Evolutionary conservation across 1,284 basidiomycete genomes (phyloP).

Genomic region (Trichosporon inkin): DNA sequence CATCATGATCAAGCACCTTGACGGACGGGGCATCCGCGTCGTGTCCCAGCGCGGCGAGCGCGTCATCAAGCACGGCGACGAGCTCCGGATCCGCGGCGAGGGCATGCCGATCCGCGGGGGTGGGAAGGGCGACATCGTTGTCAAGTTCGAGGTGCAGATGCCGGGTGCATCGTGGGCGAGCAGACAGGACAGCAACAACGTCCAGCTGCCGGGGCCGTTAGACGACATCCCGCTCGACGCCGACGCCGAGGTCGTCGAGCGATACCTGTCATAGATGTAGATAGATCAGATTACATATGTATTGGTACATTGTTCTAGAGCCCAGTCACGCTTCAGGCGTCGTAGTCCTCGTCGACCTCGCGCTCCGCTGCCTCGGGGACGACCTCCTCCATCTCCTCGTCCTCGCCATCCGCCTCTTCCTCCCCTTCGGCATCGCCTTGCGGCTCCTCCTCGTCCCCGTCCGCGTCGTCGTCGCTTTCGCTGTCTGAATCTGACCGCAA

Average conservation of each 20-base stretch:
- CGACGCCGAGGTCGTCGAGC: constrained; percentile 16
- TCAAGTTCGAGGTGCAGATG: constrained; percentile 81
- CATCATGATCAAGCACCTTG: constrained; percentile 79
- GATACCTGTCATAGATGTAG: constrained; percentile 14
- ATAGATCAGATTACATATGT: constrained; percentile 7
- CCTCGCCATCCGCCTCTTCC: constrained; percentile 36
- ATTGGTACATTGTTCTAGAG: constrained; percentile 5
- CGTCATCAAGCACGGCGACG: constrained; percentile 67
- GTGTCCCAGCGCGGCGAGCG: constrained; percentile 64
- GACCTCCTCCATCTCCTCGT: constrained; percentile 44
- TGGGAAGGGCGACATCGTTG: constrained; percentile 72
- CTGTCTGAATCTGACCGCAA: constrained; percentile 24
- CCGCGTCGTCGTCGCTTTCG: constrained; percentile 26
- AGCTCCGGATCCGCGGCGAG: constrained; percentile 70
- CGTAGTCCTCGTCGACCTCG: constrained; percentile 47
- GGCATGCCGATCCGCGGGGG: constrained; percentile 77
- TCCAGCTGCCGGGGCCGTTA: constrained; percentile 28
- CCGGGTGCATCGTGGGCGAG: constrained; percentile 44
- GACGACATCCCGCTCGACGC: constrained; percentile 24
- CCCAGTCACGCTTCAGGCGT: constrained; percentile 23
- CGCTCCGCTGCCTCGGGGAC: constrained; percentile 22
- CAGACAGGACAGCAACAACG: constrained; percentile 18
- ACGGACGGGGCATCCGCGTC: constrained; percentile 78
- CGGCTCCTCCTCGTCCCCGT: constrained; percentile 21
- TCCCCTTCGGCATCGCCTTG: constrained; percentile 20